phyloP scores from a whole-genome alignment of 2,329 filamentous ascomycete species.

The Alternaria solani region DNA sequence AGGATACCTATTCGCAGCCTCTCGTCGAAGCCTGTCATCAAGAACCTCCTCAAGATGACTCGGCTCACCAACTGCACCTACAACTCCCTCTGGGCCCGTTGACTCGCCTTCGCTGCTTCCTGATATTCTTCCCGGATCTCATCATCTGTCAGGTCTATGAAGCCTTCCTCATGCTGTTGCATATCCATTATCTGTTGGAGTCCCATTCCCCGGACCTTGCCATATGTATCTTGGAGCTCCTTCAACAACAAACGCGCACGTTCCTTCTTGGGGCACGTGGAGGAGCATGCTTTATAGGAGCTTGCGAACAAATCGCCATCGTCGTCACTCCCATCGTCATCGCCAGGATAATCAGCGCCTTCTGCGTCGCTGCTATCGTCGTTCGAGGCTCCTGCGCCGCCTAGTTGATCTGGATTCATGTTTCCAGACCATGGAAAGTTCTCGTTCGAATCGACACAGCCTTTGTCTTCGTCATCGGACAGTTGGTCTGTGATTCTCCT shows the following conservation, averaged over 20 bases:
- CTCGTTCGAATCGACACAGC: not conserved
- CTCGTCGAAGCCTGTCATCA: no score
- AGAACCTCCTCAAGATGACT: no score
- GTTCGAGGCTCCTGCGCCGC: no score
- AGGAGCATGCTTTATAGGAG: slow-evolving; percentile 2
- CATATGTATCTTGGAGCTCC: not conserved
- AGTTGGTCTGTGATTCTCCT: no score
- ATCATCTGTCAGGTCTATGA: not conserved
- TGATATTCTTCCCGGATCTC: not conserved
- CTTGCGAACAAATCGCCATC: not conserved
- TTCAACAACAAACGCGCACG: not conserved
- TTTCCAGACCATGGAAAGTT: not conserved
- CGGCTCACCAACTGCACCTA: not conserved
- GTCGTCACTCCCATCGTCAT: not conserved
- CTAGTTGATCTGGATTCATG: not conserved
- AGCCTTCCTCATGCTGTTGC: not conserved
- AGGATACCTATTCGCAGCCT: no score
- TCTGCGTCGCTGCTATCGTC: no score
- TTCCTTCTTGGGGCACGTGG: not conserved
- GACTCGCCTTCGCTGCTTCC: no score
- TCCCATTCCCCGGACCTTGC: not conserved
- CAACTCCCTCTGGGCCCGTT: not conserved
- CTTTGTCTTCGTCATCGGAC: not conserved
- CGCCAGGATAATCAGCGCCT: not conserved
- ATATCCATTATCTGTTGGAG: not conserved